Base-by-base conservation (phyloP, 169 alveolate genomes). In the Eimeria tenella region DNA sequence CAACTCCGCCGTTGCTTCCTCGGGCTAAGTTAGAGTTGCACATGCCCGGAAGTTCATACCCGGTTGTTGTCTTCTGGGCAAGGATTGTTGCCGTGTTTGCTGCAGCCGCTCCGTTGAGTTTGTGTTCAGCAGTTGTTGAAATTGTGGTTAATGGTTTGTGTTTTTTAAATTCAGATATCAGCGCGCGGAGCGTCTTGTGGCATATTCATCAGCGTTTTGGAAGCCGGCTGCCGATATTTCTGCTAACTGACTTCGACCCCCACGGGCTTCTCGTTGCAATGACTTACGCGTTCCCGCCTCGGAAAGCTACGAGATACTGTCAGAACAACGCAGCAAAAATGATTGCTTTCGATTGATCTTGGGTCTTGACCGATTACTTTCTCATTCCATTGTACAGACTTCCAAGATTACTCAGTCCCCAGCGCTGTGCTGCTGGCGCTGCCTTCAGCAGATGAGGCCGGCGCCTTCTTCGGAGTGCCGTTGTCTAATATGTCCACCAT, bases 221-320 rank as follows among this genome's bases (percentile, higher is more conserved):
- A 17, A 8, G 13, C 11, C 49, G 3, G 11, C 42, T 68, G n/a
- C 77, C 77, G 13, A n/a, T 68, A 7, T 68, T 68, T n/a, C 13
- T 68, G 77, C 31, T 68, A 3, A 68, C 77, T 2, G 77, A 68
- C n/a, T 68, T 68, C 31, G 77, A 68, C 31, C 77, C 77, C 4
- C 77, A 68, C n/a, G 77, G 77, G 1, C 31, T 68, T n/a, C 77
- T 68, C n/a, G 77, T 68, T n/a, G 77, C 77, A 15, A 68, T 68
- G 77, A 68, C 77, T 8, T 68, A 68, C 77, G 77, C 77, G 9
- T 68, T 68, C 55, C 77, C 77, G n/a, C 11, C 77, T 8, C 11
- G 77, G 31, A 68, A 68, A 17, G 77, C 49, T 13, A 68, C 11
- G 55, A 23, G 77, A 8, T 68, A 13, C 77, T 68, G 77, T 68